Evolutionary conservation across 2,329 filamentous ascomycete genomes (phyloP).

Genomic region (Fusarium avenaceum): DNA sequence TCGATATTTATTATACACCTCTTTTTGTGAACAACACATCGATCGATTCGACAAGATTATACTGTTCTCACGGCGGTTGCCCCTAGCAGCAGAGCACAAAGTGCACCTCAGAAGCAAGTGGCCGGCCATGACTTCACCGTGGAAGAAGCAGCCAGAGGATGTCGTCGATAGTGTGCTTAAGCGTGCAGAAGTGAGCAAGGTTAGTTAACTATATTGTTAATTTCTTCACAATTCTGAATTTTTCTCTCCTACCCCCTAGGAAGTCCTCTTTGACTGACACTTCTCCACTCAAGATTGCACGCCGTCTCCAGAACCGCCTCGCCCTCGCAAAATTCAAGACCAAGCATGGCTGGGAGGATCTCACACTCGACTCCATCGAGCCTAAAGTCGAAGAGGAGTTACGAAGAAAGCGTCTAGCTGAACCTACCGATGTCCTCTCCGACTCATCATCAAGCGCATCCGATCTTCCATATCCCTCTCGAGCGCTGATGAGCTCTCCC

Average conservation of each 20-base stretch:
- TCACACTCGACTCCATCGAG: constrained; percentile 88
- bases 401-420: constrained; percentile 76
- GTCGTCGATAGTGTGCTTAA: constrained; percentile 78
- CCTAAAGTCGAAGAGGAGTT: constrained; percentile 85
- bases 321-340: constrained; percentile 98
- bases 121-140: constrained; percentile 69
- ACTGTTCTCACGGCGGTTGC: constrained; percentile 32
- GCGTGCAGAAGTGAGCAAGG: constrained; percentile 81
- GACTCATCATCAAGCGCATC: constrained; percentile 90
- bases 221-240: neutral
- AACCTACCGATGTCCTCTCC: constrained; percentile 79
- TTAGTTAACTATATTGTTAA: constrained; percentile 56
- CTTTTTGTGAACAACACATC: neutral
- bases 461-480: constrained; percentile 77
- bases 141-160: constrained; percentile 73
- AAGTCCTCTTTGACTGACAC: constrained; percentile 33
- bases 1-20: constrained; percentile 9
- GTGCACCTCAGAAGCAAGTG: constrained; percentile 39
- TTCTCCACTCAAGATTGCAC: constrained; percentile 78
- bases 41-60: constrained; percentile 14
- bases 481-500: constrained; percentile 84
- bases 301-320: constrained; percentile 91
- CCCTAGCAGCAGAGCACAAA: constrained; percentile 43
- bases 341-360: constrained; percentile 93
- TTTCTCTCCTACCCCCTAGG: neutral